phyloP scores from a whole-genome alignment of 495 filamentous ascomycete genomes.

The Talaromyces ruber region DNA sequence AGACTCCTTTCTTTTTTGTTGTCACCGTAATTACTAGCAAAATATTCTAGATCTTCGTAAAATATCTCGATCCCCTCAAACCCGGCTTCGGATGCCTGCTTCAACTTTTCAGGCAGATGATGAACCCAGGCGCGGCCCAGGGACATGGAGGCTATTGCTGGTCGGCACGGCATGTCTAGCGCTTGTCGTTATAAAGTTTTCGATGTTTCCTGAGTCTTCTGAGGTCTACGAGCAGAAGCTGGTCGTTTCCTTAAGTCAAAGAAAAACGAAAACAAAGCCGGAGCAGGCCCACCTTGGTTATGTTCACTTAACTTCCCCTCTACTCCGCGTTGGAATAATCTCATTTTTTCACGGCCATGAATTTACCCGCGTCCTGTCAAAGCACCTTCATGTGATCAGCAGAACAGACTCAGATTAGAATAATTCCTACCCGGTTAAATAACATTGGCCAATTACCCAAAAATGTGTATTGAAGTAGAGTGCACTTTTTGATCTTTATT shows the following conservation, averaged over 20 bases:
- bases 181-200: background rate
- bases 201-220: background rate
- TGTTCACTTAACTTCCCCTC: background rate
- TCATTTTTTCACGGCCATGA: background rate
- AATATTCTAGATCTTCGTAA: conserved; percentile 67
- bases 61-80: conserved; percentile 71
- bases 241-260: background rate
- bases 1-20: conserved; percentile 21
- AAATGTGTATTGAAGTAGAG: background rate
- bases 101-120: conserved; percentile 60
- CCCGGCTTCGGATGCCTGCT: conserved; percentile 55
- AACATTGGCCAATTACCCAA: background rate
- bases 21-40: background rate
- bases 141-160: conserved; percentile 55
- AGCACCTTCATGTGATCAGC: background rate
- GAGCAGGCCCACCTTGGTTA: background rate
- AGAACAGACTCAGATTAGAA: background rate
- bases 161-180: background rate
- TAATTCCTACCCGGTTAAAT: background rate
- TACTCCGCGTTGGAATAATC: background rate
- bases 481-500: background rate
- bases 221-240: background rate
- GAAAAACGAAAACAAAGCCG: background rate
- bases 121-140: conserved; percentile 50
- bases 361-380: background rate